phyloP scores from a whole-genome alignment of 1,284 basidiomycete species.

The Apiotrichum laibachii region DNA sequence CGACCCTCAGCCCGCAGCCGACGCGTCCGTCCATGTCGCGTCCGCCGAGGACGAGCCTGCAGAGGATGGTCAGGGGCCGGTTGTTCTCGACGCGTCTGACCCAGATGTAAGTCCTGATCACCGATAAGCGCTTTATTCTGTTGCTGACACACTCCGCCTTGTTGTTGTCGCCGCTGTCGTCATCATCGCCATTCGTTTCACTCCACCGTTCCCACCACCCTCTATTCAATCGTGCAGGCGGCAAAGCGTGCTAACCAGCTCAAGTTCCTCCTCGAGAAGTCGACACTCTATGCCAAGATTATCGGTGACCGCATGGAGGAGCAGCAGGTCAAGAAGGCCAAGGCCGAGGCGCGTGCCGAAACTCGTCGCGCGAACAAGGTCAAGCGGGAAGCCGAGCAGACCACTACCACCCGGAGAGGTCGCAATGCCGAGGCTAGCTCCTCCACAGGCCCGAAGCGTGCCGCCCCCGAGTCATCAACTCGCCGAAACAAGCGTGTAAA shows the following conservation, averaged over 20 bases:
- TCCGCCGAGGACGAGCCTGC: neutral
- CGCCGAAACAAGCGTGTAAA: constrained; percentile 9
- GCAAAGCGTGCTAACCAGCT: constrained; percentile 35
- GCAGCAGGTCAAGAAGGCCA: constrained; percentile 47
- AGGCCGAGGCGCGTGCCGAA: constrained; percentile 44
- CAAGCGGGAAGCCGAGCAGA: constrained; percentile 30
- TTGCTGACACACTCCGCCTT: neutral
- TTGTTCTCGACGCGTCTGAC: constrained; percentile 7
- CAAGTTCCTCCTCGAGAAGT: constrained; percentile 48
- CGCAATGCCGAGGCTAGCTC: constrained; percentile 6
- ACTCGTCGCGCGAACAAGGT: constrained; percentile 46
- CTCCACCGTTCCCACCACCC: neutral
- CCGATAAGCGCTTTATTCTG: neutral
- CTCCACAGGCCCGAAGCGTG: neutral
- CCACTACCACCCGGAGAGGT: constrained; percentile 1
- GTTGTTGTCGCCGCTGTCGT: neutral
- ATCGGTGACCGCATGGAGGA: constrained; percentile 52
- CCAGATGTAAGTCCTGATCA: constrained; percentile 11
- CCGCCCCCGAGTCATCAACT: constrained; percentile 16
- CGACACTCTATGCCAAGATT: constrained; percentile 51
- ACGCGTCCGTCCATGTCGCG: neutral
- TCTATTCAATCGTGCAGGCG: constrained; percentile 24
- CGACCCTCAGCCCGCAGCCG: neutral
- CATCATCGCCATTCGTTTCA: neutral
- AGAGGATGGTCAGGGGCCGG: constrained; percentile 6